Percentiles rank a stretch among this genome's conserved stretches.
Conservation (phyloP, 2,329 filamentous ascomycete genomes). For the Raffaelea ambrosiae region DNA sequence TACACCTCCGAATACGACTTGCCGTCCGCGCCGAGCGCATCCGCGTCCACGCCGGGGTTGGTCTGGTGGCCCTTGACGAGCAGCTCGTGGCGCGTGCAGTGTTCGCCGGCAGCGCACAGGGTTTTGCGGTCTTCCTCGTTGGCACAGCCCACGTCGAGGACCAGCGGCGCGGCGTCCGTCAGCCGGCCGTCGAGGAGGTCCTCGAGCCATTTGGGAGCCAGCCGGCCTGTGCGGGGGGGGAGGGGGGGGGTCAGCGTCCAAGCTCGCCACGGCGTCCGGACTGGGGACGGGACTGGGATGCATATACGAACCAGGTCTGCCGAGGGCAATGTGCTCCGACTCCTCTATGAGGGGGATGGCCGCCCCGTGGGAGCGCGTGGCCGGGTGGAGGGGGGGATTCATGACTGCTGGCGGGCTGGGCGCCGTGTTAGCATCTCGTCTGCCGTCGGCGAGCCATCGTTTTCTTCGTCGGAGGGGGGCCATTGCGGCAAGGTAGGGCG, state of each 20-base stretch:
- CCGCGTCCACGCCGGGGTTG: conserved; percentile 2
- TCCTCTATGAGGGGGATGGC: conserved; percentile 7
- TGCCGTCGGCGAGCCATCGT: not conserved
- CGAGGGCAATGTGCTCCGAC: conserved; percentile 4
- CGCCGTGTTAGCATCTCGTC: not conserved
- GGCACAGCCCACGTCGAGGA: conserved; percentile 12
- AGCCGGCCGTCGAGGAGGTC: conserved; percentile 12
- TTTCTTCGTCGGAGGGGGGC: not conserved
- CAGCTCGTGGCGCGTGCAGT: conserved; percentile 9
- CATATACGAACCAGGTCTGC: conserved; percentile 8
- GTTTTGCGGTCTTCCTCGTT: conserved; percentile 2
- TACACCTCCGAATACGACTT: conserved; percentile 11
- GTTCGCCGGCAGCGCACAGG: conserved; percentile 3
- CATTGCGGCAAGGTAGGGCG: not conserved
- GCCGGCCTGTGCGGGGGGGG: conserved; percentile 8
- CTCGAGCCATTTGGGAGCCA: conserved; percentile 15
- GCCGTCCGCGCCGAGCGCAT: conserved; percentile 8
- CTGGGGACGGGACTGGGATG: not conserved
- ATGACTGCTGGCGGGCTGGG: conserved; percentile 2
- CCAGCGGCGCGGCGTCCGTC: not conserved
- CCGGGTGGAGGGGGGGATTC: conserved; percentile 9
- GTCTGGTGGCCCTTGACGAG: conserved; percentile 15
- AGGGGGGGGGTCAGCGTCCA: not conserved
- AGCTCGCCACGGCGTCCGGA: not conserved
- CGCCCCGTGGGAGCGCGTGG: conserved; percentile 8